Base-by-base conservation (phyloP, 176 grass and related monocot species). In the Rhynchospora tenuis region DNA sequence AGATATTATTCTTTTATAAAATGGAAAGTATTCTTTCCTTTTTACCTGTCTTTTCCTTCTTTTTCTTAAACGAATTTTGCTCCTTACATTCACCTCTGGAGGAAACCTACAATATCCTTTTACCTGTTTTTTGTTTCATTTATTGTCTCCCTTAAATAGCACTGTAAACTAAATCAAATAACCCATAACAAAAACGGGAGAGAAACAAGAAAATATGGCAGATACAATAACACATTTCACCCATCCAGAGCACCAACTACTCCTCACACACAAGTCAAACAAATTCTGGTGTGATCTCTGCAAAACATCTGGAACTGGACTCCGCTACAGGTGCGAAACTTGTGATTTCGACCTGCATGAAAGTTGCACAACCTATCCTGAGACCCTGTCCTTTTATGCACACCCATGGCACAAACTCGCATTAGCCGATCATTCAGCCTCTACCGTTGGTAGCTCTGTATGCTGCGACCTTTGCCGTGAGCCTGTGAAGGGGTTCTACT, bases 261-360 rank as follows among this genome's bases (percentile, higher is more conserved):
- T 27, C 46, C 43, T 63, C 0, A 14, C 2, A 22, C 9, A 47
- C 29, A 27, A 16, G 43, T 0, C 11, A 47, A 16, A 0, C 4
- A 42, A 4, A 19, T 45, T 45, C 58, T 26, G 3, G 2, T 61
- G 78, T 64, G 43, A 81, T 46, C 19, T 81, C 58, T 81, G 78
- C 38, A 42, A 8, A 47, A 64, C 12, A 47, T 2, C 1, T 24
- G 20, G 58, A 33, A 27, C 58, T 2, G 54, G 78, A 20, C 38
- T 45, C 12, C 55, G 16, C 6, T 81, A 81, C 38, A 31, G 13
- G 31, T 81, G 78, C 9, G 3, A 27, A 2, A 15, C 9, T 26
- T 81, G 78, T 64, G 59, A 81, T 64, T 81, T 81, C 3, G 78
- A 81, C 4, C 4, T 81, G 9, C 59, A 81, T 63, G 78, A 81